Base-by-base conservation (phyloP, 2,329 filamentous ascomycete genomes). In the Sporothrix pallida region DNA sequence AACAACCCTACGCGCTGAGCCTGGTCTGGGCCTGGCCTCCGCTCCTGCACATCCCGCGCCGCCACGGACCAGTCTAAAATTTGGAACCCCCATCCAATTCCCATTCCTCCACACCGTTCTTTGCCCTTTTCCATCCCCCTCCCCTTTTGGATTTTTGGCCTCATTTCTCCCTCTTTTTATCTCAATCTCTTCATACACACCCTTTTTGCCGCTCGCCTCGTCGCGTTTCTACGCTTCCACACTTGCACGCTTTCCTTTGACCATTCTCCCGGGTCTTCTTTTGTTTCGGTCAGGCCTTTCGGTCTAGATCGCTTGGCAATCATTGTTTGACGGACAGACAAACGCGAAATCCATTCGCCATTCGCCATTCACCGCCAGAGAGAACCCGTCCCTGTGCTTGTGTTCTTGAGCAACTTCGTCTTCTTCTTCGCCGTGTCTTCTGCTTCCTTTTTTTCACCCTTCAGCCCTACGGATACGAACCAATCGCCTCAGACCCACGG, bases 61-160 rank as follows among this genome's bases (percentile, higher is more conserved):
- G 83, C 73, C 31, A 63, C 58, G 58, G 26, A 26, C 26, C 12
- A 60, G 56, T 37, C 56, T 31, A 58, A 58, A 15, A 26, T 63
- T 63, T 63, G 60, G 60, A 60, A 37, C 60, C 60, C 37, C 60
- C 60, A 63, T 62, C 58, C 26, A 26, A 60, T 62, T 17, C 26
- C 58, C 60, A 26, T 48, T 37, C n/a, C 42, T 46, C 78, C 75
- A 74, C 84, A 73, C 37, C 60, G 58, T 52, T 52, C 48, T 52
- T 52, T 52, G 48, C 58, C 31, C 67, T 31, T 23, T 23, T 70
- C 42, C 46, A 17, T 58, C n/a, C 50, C 23, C 23, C 20, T 9
- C 37, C 48, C 26, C n/a, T n/a, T 52, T 67, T 37, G 31, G 31
- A 37, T 37, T 37, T 37, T 37, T 52, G 63, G 12, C 65, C 48